phyloP scores from a whole-genome alignment of 441 rosid species.

The Adansonia rubrostipa region DNA sequence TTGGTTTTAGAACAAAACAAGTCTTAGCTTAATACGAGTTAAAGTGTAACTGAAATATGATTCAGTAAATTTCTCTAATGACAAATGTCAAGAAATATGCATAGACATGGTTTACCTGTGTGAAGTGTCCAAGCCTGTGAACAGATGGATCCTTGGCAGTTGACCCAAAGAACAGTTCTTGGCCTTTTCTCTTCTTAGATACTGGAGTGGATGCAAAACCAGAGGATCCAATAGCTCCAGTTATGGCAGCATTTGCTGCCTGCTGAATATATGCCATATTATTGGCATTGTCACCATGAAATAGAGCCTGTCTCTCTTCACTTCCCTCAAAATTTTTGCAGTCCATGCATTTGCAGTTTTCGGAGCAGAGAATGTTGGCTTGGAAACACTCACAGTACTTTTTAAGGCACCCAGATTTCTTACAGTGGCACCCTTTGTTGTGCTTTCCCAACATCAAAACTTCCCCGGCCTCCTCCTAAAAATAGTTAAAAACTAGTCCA shows the following conservation, averaged over 20 bases:
- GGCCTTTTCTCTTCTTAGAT: constrained; percentile 85
- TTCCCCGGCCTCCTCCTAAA: constrained; percentile 73
- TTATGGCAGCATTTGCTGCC: constrained; percentile 99
- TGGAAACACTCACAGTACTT: constrained; percentile 98
- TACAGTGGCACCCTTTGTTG: constrained; percentile 96
- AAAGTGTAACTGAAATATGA: neutral
- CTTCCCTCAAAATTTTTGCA: constrained; percentile 91
- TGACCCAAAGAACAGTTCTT: constrained; percentile 72
- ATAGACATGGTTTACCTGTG: constrained; percentile 57
- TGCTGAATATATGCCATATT: constrained; percentile 90
- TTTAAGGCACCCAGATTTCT: constrained; percentile 95
- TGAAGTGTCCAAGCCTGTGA: constrained; percentile 68
- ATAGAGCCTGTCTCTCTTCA: constrained; percentile 77
- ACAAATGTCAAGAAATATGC: constrained; percentile 4
- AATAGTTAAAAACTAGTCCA: constrained; percentile 25
- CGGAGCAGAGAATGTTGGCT: constrained; percentile 87
- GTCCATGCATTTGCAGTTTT: constrained; percentile 89
- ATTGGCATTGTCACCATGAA: constrained; percentile 73
- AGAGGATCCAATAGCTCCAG: constrained; percentile 97
- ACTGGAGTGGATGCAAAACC: constrained; percentile 82
- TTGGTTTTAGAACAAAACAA: neutral
- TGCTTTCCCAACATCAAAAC: constrained; percentile 73
- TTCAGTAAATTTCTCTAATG: constrained; percentile 12
- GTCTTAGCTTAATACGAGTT: neutral
- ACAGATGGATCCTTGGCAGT: constrained; percentile 63